phyloP scores from a whole-genome alignment of 2,329 filamentous ascomycete species.

The Huntiella bhutanensis region DNA sequence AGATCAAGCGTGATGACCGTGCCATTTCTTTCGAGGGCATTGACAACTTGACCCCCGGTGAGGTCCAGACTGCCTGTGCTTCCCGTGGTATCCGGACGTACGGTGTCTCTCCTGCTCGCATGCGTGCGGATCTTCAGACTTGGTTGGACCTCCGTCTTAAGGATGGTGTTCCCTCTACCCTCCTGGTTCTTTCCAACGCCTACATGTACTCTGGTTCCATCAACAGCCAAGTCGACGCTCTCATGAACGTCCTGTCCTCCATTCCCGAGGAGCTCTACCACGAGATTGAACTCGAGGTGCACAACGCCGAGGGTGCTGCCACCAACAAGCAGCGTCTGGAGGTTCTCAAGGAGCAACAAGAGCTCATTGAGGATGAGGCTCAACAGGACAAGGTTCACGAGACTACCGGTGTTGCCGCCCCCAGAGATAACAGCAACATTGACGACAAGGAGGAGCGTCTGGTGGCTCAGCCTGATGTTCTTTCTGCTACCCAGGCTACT shows the following conservation, averaged over 20 bases:
- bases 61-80: slow-evolving; percentile 81
- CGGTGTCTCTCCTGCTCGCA: slow-evolving; percentile 69
- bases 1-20: slow-evolving; percentile 95
- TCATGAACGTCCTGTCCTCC: slow-evolving; percentile 78
- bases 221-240: slow-evolving; percentile 74
- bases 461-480: slow-evolving; percentile 28
- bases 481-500: slow-evolving; percentile 34
- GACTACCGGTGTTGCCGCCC: slow-evolving; percentile 52
- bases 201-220: slow-evolving; percentile 95
- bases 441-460: slow-evolving; percentile 76
- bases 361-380: slow-evolving; percentile 93
- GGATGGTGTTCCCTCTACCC: slow-evolving; percentile 87
- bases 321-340: slow-evolving; percentile 98
- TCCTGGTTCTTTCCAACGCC: slow-evolving; percentile 88
- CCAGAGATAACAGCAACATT: slow-evolving; percentile 77
- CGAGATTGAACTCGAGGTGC: slow-evolving; percentile 95
- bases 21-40: slow-evolving; percentile 90
- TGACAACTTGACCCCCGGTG: slow-evolving; percentile 76
- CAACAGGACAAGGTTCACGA: slow-evolving; percentile 73
- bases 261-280: slow-evolving; percentile 98
- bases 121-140: slow-evolving; percentile 76
- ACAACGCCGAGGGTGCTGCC: slow-evolving; percentile 87
- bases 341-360: slow-evolving; percentile 94
- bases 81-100: slow-evolving; percentile 85
- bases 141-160: slow-evolving; percentile 90